A percentile compares a stretch with the other conserved stretches of the same genome.
Conservation (phyloP, 495 filamentous ascomycete genomes). For the Xylaria castorea region DNA sequence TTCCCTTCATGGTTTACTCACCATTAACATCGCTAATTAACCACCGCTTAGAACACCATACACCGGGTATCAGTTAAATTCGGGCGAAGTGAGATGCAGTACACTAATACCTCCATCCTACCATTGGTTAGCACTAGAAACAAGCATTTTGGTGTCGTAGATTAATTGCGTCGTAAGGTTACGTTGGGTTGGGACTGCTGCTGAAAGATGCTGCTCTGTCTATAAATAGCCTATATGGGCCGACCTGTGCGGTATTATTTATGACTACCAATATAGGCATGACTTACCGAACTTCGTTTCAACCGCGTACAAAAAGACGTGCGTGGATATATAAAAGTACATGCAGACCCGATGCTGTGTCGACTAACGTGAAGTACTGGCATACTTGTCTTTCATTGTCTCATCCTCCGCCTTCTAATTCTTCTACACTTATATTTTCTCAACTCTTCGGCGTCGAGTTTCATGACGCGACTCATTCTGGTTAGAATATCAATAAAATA, state of each 20-base stretch:
- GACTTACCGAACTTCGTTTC: background rate
- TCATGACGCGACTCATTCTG: background rate
- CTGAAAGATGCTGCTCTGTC: background rate
- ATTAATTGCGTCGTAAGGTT: slow-evolving; percentile 12
- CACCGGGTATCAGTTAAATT: background rate
- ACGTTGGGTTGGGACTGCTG: slow-evolving; percentile 8
- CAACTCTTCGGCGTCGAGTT: background rate
- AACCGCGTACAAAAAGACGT: background rate
- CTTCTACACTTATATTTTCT: background rate
- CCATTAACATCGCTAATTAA: background rate
- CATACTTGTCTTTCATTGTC: background rate
- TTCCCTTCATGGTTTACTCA: background rate
- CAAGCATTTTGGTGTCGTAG: background rate
- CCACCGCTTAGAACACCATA: background rate
- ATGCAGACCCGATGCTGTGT: background rate
- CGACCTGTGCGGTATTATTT: background rate
- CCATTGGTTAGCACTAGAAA: background rate
- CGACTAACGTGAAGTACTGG: background rate
- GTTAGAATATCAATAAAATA: too few relatives aligned
- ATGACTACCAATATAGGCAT: background rate
- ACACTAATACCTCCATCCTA: background rate
- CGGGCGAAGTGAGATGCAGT: too few relatives aligned
- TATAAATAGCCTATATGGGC: slow-evolving; percentile 4
- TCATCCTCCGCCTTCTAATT: background rate
- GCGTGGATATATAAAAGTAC: background rate